These are phyloP conservation scores for Colletotrichum sp. DNA, from an alignment of 2,329 filamentous ascomycete genomes.

Conservation along the genomic window DNA sequence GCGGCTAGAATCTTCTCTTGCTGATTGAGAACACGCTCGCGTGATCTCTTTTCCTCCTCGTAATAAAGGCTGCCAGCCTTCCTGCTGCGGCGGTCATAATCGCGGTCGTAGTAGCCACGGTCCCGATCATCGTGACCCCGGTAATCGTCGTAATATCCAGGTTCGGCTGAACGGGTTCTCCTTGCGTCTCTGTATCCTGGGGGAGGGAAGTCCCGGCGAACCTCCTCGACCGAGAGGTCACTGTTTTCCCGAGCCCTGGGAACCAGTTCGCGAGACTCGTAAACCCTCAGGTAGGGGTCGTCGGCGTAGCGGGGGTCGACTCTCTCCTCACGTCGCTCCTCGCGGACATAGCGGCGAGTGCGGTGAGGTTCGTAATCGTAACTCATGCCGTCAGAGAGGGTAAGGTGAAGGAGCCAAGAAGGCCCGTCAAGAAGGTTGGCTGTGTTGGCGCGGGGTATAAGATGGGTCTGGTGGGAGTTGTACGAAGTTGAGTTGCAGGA, in stretches of 20 bases:
- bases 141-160: conserved; percentile 60
- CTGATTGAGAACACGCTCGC: conserved; percentile 59
- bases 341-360: conserved; percentile 57
- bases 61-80: conserved; percentile 56
- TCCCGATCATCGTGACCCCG: conserved; percentile 51
- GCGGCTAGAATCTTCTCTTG: conserved; percentile 72
- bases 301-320: conserved; percentile 59
- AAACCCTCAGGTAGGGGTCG: conserved; percentile 51
- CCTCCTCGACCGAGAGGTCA: conserved; percentile 79
- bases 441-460: background rate
- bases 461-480: background rate
- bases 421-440: background rate
- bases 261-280: conserved; percentile 58
- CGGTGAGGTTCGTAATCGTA: conserved; percentile 60
- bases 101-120: conserved; percentile 50
- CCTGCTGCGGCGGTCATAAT: conserved; percentile 53
- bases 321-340: conserved; percentile 56
- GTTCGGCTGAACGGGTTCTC: conserved; percentile 69
- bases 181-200: conserved; percentile 63
- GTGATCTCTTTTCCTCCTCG: conserved; percentile 61
- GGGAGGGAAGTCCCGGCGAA: conserved; percentile 83
- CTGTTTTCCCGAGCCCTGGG: conserved; percentile 73
- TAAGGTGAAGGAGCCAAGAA: background rate
- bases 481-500: background rate
- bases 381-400: conserved; percentile 28